These are phyloP conservation scores for Fusarium secorum DNA, from an alignment of 2,329 filamentous ascomycete genomes.

Conservation along the genomic window DNA sequence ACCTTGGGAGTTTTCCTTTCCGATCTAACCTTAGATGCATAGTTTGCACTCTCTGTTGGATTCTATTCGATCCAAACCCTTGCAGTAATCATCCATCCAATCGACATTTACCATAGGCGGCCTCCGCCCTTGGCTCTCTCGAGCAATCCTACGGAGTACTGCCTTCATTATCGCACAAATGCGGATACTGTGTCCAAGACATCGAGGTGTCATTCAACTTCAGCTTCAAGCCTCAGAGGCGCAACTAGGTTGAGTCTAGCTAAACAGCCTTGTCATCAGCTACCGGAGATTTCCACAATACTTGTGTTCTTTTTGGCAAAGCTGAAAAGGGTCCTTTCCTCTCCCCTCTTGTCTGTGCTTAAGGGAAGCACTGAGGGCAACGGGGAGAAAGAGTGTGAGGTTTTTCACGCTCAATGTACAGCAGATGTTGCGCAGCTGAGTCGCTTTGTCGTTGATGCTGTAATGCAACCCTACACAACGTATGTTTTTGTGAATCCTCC, in stretches of 20 bases:
- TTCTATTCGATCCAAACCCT: not conserved
- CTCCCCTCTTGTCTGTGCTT: not conserved
- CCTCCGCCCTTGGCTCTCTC: not conserved
- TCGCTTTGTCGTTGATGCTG: conserved; percentile 6
- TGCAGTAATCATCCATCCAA: not conserved
- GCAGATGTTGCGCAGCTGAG: not conserved
- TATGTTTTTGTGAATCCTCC: not conserved
- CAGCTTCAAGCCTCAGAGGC: conserved; percentile 8
- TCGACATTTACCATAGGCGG: not conserved
- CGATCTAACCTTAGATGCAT: not conserved
- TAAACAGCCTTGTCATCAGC: conserved; percentile 12
- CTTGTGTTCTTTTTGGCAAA: not conserved
- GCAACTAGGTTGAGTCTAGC: not conserved
- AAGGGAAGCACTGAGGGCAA: not conserved
- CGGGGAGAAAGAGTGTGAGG: not conserved
- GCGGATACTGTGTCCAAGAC: conserved; percentile 1
- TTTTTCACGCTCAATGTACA: conserved; percentile 3
- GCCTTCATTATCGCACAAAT: not conserved
- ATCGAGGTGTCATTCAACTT: not conserved
- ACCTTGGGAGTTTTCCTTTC: not conserved
- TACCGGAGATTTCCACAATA: conserved; percentile 6
- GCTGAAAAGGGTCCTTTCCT: not conserved
- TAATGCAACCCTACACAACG: conserved; percentile 27
- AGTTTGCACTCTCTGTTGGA: not conserved
- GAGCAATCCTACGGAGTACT: not conserved